phyloP scores from a whole-genome alignment of 2,329 filamentous ascomycete genomes.

The Botrytis pseudocinerea region DNA sequence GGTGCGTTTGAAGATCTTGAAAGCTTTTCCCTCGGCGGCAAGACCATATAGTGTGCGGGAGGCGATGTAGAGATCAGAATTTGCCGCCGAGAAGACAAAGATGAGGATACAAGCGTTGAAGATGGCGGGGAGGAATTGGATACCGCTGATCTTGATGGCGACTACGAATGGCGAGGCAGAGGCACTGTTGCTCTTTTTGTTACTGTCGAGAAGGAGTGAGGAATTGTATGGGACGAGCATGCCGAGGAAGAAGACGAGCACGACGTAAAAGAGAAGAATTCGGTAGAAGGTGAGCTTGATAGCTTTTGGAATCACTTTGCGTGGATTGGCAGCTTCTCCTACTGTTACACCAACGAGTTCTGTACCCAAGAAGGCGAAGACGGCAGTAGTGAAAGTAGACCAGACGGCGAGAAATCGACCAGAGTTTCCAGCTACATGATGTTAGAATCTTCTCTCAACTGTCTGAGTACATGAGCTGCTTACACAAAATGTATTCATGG shows the following conservation, averaged over 20 bases:
- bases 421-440: constrained; percentile 40
- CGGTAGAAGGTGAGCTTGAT: constrained; percentile 61
- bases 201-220: constrained; percentile 52
- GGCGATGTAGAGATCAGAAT: constrained; percentile 63
- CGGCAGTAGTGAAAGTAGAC: constrained; percentile 52
- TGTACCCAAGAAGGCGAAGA: constrained; percentile 62
- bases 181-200: constrained; percentile 40
- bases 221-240: constrained; percentile 66
- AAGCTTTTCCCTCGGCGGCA: constrained; percentile 65
- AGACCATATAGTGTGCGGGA: constrained; percentile 71
- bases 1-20: constrained; percentile 54
- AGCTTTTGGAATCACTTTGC: constrained; percentile 65
- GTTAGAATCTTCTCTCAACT: constrained; percentile 39
- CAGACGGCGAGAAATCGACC: constrained; percentile 61
- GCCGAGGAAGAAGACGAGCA: constrained; percentile 60
- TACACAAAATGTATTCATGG: constrained; percentile 42
- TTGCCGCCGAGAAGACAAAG: constrained; percentile 64
- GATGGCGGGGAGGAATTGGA: constrained; percentile 63
- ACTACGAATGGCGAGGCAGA: constrained; percentile 54
- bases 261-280: constrained; percentile 62
- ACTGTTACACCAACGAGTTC: constrained; percentile 64
- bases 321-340: constrained; percentile 63
- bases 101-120: constrained; percentile 70
- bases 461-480: constrained; percentile 1
- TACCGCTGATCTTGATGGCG: constrained; percentile 66